Percentiles rank a stretch among this genome's conserved stretches.
phyloP scores from a whole-genome alignment of 345 rosid genomes.

The Populus deltoides region DNA sequence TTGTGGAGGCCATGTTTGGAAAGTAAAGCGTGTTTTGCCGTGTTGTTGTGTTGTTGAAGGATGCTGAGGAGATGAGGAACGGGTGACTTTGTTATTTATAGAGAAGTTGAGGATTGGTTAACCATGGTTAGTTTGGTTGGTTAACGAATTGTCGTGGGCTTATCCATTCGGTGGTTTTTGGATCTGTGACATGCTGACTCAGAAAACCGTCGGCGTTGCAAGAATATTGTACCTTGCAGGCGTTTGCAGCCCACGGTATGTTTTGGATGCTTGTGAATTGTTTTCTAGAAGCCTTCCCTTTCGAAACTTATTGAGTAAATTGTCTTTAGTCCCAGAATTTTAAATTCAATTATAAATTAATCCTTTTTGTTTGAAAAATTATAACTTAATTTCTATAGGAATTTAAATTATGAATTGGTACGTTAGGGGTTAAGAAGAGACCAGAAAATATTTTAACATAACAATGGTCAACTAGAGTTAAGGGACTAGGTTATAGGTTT shows the following conservation, averaged over 20 bases:
- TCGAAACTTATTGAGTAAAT: background rate
- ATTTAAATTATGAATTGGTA: too few relatives aligned
- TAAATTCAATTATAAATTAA: too few relatives aligned
- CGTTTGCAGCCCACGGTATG: background rate
- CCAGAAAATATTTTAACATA: too few relatives aligned
- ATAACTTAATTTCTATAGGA: too few relatives aligned
- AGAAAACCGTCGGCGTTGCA: background rate
- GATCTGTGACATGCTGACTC: background rate
- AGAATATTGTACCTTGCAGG: background rate
- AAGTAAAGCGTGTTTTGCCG: background rate
- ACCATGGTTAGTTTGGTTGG: background rate
- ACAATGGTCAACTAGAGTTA: too few relatives aligned
- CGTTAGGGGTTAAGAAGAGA: too few relatives aligned
- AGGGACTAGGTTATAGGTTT: too few relatives aligned
- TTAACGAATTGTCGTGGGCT: background rate
- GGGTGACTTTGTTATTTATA: conserved; percentile 13
- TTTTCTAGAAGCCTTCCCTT: background rate
- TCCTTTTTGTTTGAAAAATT: too few relatives aligned
- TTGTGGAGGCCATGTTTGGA: conserved; percentile 28
- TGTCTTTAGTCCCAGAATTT: background rate
- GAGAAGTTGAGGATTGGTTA: background rate
- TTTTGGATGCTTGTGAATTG: background rate
- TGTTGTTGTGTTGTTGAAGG: background rate
- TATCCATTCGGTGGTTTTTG: conserved; percentile 3
- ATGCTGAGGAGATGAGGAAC: too few relatives aligned